Conservation (phyloP, 1,284 basidiomycete genomes). For the Pholiota adiposa region DNA sequence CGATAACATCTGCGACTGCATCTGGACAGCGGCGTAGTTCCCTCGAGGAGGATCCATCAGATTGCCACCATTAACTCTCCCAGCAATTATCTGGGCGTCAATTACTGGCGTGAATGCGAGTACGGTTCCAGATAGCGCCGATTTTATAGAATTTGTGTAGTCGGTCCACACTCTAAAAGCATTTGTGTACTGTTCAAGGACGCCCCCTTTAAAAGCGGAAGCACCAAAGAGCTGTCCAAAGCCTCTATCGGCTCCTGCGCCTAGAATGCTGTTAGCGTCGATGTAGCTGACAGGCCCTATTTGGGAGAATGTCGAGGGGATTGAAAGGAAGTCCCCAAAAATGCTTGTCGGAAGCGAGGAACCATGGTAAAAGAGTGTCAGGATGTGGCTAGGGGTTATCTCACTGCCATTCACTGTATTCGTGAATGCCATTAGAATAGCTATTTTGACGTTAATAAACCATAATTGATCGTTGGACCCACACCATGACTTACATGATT, state of each 20-base stretch:
- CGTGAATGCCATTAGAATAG: conserved; percentile 28
- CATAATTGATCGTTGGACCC: background rate
- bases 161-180: conserved; percentile 30
- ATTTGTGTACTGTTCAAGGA: conserved; percentile 30
- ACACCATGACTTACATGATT: conserved; percentile 33
- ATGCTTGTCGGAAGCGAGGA: conserved; percentile 33
- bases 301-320: conserved; percentile 34
- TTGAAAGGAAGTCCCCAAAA: conserved; percentile 42
- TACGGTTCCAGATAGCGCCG: conserved; percentile 27
- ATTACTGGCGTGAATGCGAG: conserved; percentile 42
- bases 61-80: conserved; percentile 36
- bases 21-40: conserved; percentile 36
- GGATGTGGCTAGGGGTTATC: conserved; percentile 26
- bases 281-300: conserved; percentile 37
- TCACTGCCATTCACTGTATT: conserved; percentile 22
- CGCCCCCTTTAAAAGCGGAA: conserved; percentile 31
- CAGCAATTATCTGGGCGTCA: conserved; percentile 36
- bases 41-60: conserved; percentile 38
- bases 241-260: conserved; percentile 31
- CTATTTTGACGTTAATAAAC: conserved; percentile 17
- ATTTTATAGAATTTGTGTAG: conserved; percentile 27
- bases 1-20: conserved; percentile 30
- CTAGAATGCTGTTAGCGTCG: conserved; percentile 36
- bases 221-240: conserved; percentile 39
- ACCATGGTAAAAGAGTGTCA: conserved; percentile 40